phyloP scores from a whole-genome alignment of 768 basidiomycete species.

The Amanita muscaria region DNA sequence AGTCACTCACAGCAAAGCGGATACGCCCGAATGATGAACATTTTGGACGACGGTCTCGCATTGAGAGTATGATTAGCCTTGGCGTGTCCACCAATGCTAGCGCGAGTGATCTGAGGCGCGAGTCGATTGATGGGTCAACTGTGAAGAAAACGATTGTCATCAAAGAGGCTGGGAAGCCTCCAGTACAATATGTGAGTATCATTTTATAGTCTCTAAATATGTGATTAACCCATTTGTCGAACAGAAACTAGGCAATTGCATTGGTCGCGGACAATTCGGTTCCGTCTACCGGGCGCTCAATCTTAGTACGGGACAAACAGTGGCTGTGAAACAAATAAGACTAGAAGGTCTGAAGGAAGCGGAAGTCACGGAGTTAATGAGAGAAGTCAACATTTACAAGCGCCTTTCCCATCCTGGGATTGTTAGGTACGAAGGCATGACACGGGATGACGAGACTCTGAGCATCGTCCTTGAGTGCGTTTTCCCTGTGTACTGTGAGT shows the following conservation, averaged over 20 bases:
- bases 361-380: conserved; percentile 86
- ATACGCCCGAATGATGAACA: conserved; percentile 60
- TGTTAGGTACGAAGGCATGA: conserved; percentile 97
- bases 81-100: conserved; percentile 41
- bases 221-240: too few species aligned
- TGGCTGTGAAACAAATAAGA: conserved; percentile 96
- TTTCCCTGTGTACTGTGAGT: conserved; percentile 9
- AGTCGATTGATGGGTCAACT: conserved; percentile 46
- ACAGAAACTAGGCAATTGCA: conserved; percentile 98
- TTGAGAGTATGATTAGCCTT: conserved; percentile 66
- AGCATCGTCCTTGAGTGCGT: conserved; percentile 92
- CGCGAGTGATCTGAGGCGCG: conserved; percentile 57
- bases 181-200: conserved; percentile 81
- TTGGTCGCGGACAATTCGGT: conserved; percentile 95
- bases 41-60: conserved; percentile 50
- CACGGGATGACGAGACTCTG: conserved; percentile 76
- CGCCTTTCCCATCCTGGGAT: conserved; percentile 89
- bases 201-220: conserved; percentile 1
- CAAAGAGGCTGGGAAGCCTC: conserved; percentile 70
- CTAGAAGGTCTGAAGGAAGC: conserved; percentile 86
- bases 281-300: conserved; percentile 93
- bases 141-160: conserved; percentile 66
- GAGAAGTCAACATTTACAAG: conserved; percentile 90
- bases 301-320: conserved; percentile 90
- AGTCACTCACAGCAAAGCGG: conserved; percentile 35